These are phyloP conservation scores for Kluyveromyces starmeri DNA, from an alignment of 805 yeast genomes.

Conservation along the genomic window DNA sequence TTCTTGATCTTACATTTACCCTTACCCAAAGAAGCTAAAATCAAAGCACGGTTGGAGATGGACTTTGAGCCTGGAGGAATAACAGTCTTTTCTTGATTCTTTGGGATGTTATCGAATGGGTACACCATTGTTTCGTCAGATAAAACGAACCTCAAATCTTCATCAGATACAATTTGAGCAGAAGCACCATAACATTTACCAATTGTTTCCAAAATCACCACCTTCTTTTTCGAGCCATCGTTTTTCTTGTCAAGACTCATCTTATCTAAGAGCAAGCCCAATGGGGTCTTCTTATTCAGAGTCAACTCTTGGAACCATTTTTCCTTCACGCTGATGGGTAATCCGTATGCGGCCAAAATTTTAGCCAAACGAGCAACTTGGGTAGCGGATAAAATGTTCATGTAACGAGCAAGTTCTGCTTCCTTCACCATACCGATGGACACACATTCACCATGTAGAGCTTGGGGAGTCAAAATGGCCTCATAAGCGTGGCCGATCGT, in stretches of 20 bases:
- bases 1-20: constrained; percentile 81
- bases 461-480: constrained; percentile 94
- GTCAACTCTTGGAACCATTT: constrained; percentile 62
- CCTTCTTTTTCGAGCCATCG: constrained; percentile 84
- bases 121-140: constrained; percentile 72
- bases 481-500: constrained; percentile 97
- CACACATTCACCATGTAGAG: constrained; percentile 98
- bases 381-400: constrained; percentile 82
- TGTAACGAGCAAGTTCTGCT: constrained; percentile 89
- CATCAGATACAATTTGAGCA: constrained; percentile 78
- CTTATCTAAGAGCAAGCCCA: constrained; percentile 62
- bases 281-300: constrained; percentile 60
- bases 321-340: constrained; percentile 75
- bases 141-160: constrained; percentile 69
- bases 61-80: constrained; percentile 97
- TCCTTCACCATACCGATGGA: constrained; percentile 92
- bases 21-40: constrained; percentile 82
- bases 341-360: constrained; percentile 74
- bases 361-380: constrained; percentile 87
- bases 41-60: constrained; percentile 88
- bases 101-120: constrained; percentile 36
- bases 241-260: constrained; percentile 97
- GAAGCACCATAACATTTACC: constrained; percentile 84
- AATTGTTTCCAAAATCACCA: constrained; percentile 72
- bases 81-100: constrained; percentile 33